phyloP scores from a whole-genome alignment of 768 basidiomycete genomes.

The Boletellus emodensis region DNA sequence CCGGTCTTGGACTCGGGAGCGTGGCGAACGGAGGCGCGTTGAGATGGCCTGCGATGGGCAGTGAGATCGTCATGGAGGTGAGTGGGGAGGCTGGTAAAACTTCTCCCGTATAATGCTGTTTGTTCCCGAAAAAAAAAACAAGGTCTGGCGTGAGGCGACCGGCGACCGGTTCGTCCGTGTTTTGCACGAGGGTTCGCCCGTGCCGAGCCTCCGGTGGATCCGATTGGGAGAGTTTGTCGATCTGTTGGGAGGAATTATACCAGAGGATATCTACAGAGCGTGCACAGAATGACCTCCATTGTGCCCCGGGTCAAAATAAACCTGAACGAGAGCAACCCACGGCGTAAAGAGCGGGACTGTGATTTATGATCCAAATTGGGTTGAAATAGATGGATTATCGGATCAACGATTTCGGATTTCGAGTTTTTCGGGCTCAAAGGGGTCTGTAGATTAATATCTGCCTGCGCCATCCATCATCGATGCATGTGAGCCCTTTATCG shows the following conservation, averaged over 20 bases:
- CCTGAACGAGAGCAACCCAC: too few relatives aligned
- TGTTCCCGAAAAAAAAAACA: neutral
- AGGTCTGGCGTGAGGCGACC: constrained; percentile 38
- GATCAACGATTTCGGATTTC: too few relatives aligned
- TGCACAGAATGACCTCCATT: constrained; percentile 12
- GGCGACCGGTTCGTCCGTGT: constrained; percentile 37
- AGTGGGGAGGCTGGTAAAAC: neutral
- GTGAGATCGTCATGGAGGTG: constrained; percentile 46
- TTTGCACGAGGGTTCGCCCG: constrained; percentile 41
- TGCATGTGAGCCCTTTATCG: too few relatives aligned
- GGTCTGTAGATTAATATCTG: too few relatives aligned
- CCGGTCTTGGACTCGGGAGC: constrained; percentile 39
- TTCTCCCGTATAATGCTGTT: neutral
- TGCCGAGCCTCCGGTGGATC: constrained; percentile 36
- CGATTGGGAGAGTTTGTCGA: constrained; percentile 33
- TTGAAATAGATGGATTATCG: too few relatives aligned
- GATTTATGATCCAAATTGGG: too few relatives aligned
- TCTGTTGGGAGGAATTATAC: constrained; percentile 33
- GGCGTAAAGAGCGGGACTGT: too few relatives aligned
- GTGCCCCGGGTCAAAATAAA: neutral
- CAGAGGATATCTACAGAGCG: constrained; percentile 27
- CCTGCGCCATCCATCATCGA: too few relatives aligned
- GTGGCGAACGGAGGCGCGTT: constrained; percentile 22
- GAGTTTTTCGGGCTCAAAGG: too few relatives aligned
- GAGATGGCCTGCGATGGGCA: constrained; percentile 47